Evolutionary conservation across 352 stramenopile genomes (phyloP), one percentile per base, ranked within the genome.

Genomic region (Globisporangium carolinianum): DNA sequence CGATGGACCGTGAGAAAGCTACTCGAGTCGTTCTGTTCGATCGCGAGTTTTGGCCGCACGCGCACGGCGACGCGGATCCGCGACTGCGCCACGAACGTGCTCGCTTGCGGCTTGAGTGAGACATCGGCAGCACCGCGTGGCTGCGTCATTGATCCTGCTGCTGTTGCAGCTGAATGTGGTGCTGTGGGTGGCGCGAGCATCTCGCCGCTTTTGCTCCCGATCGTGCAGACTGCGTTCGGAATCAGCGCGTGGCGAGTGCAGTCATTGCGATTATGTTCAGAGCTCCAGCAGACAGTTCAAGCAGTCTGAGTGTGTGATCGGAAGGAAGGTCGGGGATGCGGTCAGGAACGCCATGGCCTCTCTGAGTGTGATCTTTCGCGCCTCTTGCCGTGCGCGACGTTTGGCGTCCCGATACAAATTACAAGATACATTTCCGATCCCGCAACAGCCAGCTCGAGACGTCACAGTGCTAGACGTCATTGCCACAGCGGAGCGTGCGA

Each of bases 21-120:
- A 10, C 62, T 69, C 18, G 59, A 47, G 46, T 86, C 72, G 5
- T 50, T 66, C 11, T 65, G 61, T 57, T 86, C 75, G 9, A 64
- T 71, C 15, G 68, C 47, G 3, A 86, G 42, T 45, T 68, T 66
- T 10, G 72, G 71, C 10, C 72, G 71, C 47, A 86, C 71, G 4
- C 75, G 70, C 18, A 86, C 75, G 35, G 77, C 71, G 24, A 86
- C 75, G 24, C 72, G 75, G 51, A 86, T 86, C 42, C 68, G 56
- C 35, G 63, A 60, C 41, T 55, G 48, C 38, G 47, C 17, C 9
- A 55, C 45, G 51, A 63, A 63, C 11, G 50, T 45, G 10, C n/a
- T 50, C 1, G 48, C 24, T 32, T 32, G 24, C 24, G 24, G 24
- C 24, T 32, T 24, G 6, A 14, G 47, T 12, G 50, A 17, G 42